Conservation (phyloP, 148 eudicot species). For the Camellia lanceoleosa region DNA sequence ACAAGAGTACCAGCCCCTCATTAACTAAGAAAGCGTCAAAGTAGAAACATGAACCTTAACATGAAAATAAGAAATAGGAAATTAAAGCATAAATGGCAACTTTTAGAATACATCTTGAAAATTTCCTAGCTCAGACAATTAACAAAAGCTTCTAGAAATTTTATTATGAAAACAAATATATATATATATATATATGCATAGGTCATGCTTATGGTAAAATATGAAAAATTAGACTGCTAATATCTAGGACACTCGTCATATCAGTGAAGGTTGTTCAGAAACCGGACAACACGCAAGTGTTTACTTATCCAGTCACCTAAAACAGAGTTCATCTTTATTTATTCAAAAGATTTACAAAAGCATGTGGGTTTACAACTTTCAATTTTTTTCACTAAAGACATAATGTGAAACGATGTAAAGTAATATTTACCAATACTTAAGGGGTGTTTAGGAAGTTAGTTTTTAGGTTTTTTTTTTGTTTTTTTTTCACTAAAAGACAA, state of each 20-base stretch:
- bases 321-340: no score
- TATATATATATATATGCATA: background rate
- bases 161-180: background rate
- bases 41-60: background rate
- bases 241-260: background rate
- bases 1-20: background rate
- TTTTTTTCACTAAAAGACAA: no score
- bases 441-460: no score
- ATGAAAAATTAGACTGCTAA: background rate
- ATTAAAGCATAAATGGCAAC: background rate
- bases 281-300: no score
- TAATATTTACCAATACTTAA: no score
- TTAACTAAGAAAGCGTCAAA: background rate
- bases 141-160: background rate
- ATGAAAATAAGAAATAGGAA: background rate
- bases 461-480: no score
- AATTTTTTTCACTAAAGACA: no score
- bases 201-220: background rate
- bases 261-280: background rate
- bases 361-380: no score
- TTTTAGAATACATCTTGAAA: background rate
- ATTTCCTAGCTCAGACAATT: background rate
- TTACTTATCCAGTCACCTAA: no score
- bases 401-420: no score
- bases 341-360: no score